Evolutionary conservation across 1,284 basidiomycete species (phyloP).

Genomic region (Coniferiporia weirii): DNA sequence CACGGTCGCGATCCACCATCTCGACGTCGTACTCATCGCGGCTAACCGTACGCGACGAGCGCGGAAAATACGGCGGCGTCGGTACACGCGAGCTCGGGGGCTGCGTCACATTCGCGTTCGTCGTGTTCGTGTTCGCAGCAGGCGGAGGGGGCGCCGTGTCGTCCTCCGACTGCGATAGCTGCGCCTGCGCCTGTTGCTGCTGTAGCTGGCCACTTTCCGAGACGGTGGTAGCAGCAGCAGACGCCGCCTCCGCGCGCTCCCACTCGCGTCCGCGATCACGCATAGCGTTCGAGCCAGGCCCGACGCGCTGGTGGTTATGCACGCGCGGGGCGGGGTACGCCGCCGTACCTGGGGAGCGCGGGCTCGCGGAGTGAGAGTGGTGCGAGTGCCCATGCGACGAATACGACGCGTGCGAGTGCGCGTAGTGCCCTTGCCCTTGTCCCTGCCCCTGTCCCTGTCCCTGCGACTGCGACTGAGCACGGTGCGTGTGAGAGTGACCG

Average conservation of each 20-base stretch:
- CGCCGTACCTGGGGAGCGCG: slow-evolving; percentile 7
- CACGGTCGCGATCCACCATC: background rate
- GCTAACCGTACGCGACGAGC: background rate
- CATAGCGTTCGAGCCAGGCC: slow-evolving; percentile 54
- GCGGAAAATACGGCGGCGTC: slow-evolving; percentile 11
- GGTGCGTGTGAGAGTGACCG: background rate
- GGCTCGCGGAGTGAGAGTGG: slow-evolving; percentile 23
- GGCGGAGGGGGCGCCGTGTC: no score
- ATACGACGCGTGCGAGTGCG: background rate
- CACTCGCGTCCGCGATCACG: slow-evolving; percentile 33
- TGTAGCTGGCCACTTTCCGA: background rate
- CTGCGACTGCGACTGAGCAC: slow-evolving; percentile 3
- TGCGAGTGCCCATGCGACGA: slow-evolving; percentile 36
- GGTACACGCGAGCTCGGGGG: slow-evolving; percentile 6
- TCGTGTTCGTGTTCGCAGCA: no score
- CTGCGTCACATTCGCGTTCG: no score
- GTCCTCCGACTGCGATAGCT: background rate
- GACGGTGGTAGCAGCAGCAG: background rate
- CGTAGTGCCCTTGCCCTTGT: background rate
- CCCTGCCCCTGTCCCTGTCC: no score
- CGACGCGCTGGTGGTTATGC: slow-evolving; percentile 64
- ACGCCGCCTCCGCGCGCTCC: slow-evolving; percentile 23
- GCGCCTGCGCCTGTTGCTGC: background rate
- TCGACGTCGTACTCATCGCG: background rate
- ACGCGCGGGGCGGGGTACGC: slow-evolving; percentile 30